These are phyloP conservation scores for Didymella sp. DNA, from an alignment of 2,329 filamentous ascomycete genomes.

Conservation along the genomic window DNA sequence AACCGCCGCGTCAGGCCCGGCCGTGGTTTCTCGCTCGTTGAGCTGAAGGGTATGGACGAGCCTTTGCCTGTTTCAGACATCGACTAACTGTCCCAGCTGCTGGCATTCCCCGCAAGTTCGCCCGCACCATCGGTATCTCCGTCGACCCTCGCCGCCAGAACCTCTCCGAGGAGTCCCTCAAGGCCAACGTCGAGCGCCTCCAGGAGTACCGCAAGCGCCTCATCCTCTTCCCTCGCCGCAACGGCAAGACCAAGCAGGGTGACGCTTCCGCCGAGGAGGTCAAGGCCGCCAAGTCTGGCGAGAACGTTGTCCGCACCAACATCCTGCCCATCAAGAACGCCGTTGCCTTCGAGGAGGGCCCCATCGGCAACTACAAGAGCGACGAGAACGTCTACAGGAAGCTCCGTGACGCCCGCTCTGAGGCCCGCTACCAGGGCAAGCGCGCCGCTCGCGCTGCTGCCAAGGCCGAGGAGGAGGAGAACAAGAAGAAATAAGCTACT, in stretches of 20 bases:
- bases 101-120: conserved; percentile 91
- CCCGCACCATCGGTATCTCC: conserved; percentile 93
- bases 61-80: background rate
- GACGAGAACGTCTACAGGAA: conserved; percentile 87
- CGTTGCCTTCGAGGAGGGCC: conserved; percentile 78
- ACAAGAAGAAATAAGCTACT: conserved; percentile 77
- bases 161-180: conserved; percentile 92
- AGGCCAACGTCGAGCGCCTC: conserved; percentile 94
- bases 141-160: conserved; percentile 97
- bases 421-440: conserved; percentile 80
- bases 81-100: conserved; percentile 71
- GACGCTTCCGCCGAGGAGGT: conserved; percentile 85
- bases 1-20: conserved; percentile 97
- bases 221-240: conserved; percentile 96
- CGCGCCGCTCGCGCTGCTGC: conserved; percentile 94
- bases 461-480: conserved; percentile 79
- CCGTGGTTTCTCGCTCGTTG: conserved; percentile 95
- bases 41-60: conserved; percentile 83
- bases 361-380: conserved; percentile 71
- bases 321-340: conserved; percentile 76
- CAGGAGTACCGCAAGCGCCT: conserved; percentile 96
- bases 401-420: conserved; percentile 83
- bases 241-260: conserved; percentile 89
- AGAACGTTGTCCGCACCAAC: conserved; percentile 61
- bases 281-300: conserved; percentile 67